Conservation (phyloP, 1,284 basidiomycete genomes). For the Leccinum griseonigrum region DNA sequence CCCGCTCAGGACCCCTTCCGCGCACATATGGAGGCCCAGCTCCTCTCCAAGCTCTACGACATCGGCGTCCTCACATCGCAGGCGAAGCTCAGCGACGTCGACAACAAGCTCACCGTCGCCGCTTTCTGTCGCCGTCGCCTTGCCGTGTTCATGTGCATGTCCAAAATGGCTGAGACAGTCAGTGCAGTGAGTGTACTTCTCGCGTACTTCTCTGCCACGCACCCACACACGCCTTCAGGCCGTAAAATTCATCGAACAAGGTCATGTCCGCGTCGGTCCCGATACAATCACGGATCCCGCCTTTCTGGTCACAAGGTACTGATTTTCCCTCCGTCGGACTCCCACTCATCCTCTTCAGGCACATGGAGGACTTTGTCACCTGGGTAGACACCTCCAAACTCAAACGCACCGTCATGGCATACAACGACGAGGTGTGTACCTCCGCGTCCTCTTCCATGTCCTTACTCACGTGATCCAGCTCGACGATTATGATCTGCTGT, state of each 20-base stretch:
- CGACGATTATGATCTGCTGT: constrained; percentile 88
- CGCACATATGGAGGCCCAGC: constrained; percentile 77
- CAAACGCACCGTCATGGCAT: constrained; percentile 93
- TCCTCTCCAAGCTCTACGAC: constrained; percentile 96
- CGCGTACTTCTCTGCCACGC: constrained; percentile 1
- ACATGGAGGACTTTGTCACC: constrained; percentile 99
- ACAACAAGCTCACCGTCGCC: constrained; percentile 94
- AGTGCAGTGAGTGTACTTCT: constrained; percentile 69
- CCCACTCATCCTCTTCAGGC: constrained; percentile 43
- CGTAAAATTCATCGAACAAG: constrained; percentile 96
- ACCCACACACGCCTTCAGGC: constrained; percentile 52
- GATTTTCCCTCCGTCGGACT: constrained; percentile 1
- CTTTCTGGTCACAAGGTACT: constrained; percentile 87
- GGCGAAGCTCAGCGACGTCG: constrained; percentile 88
- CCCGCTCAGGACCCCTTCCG: constrained; percentile 92
- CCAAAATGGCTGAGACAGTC: constrained; percentile 96
- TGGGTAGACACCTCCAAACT: constrained; percentile 99
- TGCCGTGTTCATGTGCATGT: constrained; percentile 89
- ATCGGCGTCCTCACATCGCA: constrained; percentile 85
- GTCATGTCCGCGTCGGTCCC: constrained; percentile 95
- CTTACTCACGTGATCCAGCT: constrained; percentile 49
- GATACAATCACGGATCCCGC: constrained; percentile 97
- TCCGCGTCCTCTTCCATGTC: not conserved
- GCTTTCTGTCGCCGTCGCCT: constrained; percentile 91
- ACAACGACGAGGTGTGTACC: constrained; percentile 88